Base-by-base conservation (phyloP, 2,329 filamentous ascomycete genomes). In the Lojkania enalia region DNA sequence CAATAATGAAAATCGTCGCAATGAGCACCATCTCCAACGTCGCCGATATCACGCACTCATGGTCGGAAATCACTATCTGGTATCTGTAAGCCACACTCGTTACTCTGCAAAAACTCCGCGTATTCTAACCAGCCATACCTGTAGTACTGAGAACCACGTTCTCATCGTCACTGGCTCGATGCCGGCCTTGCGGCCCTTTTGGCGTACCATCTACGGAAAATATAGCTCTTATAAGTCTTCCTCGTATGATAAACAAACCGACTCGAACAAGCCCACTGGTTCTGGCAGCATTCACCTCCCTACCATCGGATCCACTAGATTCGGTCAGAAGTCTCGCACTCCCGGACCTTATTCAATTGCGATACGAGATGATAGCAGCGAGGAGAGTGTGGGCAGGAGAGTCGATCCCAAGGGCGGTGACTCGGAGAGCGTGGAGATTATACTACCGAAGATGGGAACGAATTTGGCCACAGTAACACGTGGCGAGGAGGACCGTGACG, bases 1-100 rank as follows among this genome's bases (percentile, higher is more conserved):
- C 44, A 20, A 33, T 48, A n/a, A 48, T 43, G 39, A 48, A 48
- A 35, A 36, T 48, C 31, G 23, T 48, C 16, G 38, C 44, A 15
- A 46, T 46, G 44, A 11, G 4, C 19, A 48, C 23, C 18, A 48
- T 48, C 18, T 38, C 32, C 15, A 48, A 48, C 29, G 44, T 39
- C 4, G 39, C 39, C 19, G 44, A 48, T 21, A 39, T 48, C n/a
- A 48, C 44, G 5, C 18, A 48, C 14, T 35, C 44, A 7, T 48
- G 39, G 44, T 37, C 38, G 7, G 35, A 42, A 15, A 39, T 39
- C 20, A 48, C 35, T 6, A 43, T 48, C 14, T 48, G 39, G 44
- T 39, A 39, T 13, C 21, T 48, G 39, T 44, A 39, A 32, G 42
- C 35, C 35, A 6, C 7, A 7, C 31, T 7, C 15, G 9, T 35